Evolutionary conservation across 2,329 filamentous ascomycete species (phyloP).

Genomic region (Colletotrichum zoysiae): DNA sequence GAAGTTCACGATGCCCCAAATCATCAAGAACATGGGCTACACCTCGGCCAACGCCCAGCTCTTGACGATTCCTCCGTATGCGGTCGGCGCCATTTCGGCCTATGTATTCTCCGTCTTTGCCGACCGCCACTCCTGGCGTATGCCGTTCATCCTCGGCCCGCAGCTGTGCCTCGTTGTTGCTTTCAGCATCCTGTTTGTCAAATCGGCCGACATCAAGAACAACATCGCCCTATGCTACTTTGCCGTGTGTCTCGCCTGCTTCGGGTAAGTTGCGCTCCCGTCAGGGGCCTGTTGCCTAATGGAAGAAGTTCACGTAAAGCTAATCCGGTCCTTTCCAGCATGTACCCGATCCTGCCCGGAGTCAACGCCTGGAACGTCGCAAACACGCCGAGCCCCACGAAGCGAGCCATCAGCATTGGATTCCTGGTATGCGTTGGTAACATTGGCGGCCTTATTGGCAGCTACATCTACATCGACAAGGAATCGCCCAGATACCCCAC

Average conservation of each 20-base stretch:
- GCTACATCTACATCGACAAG: constrained; percentile 42
- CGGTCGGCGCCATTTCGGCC: constrained; percentile 50
- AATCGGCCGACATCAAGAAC: constrained; percentile 51
- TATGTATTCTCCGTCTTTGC: constrained; percentile 51
- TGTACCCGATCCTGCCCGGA: constrained; percentile 58
- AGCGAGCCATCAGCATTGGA: constrained; percentile 57
- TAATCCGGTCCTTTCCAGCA: constrained; percentile 45
- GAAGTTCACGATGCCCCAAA: constrained; percentile 54
- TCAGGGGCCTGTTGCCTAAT: not conserved
- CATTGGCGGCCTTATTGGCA: constrained; percentile 49
- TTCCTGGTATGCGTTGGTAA: constrained; percentile 57
- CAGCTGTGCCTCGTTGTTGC: constrained; percentile 52
- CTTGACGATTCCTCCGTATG: constrained; percentile 54
- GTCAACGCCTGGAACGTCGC: constrained; percentile 57
- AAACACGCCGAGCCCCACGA: constrained; percentile 54
- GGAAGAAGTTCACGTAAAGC: not conserved
- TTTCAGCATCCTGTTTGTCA: constrained; percentile 53
- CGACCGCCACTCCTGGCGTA: constrained; percentile 54
- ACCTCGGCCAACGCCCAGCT: constrained; percentile 49
- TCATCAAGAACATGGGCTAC: constrained; percentile 57
- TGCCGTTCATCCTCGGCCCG: constrained; percentile 54
- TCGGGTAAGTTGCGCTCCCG: constrained; percentile 43
- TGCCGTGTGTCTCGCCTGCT: constrained; percentile 56
- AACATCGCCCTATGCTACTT: constrained; percentile 59
- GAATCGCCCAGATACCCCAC: constrained; percentile 41